phyloP scores from a whole-genome alignment of 805 yeast genomes.

The Naumovozyma castellii region DNA sequence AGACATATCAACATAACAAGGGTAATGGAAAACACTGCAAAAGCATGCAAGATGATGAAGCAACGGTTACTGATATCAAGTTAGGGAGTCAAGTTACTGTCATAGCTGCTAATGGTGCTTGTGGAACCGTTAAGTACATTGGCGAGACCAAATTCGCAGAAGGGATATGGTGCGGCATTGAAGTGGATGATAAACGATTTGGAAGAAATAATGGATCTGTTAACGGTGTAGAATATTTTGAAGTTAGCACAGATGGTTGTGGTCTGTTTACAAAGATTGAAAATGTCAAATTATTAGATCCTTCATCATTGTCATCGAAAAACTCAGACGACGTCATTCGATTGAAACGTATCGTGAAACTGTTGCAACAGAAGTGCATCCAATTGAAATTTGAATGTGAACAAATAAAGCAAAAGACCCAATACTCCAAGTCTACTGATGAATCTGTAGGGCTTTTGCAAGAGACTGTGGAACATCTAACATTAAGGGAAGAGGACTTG shows the following conservation, averaged over 20 bases:
- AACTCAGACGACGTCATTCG: constrained; percentile 4
- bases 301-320: not conserved
- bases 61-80: not conserved
- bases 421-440: not conserved
- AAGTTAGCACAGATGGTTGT: constrained; percentile 26
- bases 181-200: constrained; percentile 52
- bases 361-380: constrained; percentile 40
- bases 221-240: constrained; percentile 50
- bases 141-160: constrained; percentile 51
- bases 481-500: constrained; percentile 4
- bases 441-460: not conserved
- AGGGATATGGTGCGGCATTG: constrained; percentile 76
- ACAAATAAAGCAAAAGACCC: constrained; percentile 19
- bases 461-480: constrained; percentile 15
- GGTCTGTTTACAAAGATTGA: constrained; percentile 5
- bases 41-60: not conserved
- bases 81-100: not conserved
- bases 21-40: not conserved
- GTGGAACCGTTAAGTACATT: constrained; percentile 40
- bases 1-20: too few species aligned
- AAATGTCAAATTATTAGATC: constrained; percentile 1
- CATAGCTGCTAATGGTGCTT: not conserved
- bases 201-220: constrained; percentile 80
- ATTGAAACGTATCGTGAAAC: constrained; percentile 30
- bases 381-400: not conserved